Percentiles rank a stretch among this genome's conserved stretches.
Conservation (phyloP, 2,329 filamentous ascomycete genomes). For the Aspergillus fructus region DNA sequence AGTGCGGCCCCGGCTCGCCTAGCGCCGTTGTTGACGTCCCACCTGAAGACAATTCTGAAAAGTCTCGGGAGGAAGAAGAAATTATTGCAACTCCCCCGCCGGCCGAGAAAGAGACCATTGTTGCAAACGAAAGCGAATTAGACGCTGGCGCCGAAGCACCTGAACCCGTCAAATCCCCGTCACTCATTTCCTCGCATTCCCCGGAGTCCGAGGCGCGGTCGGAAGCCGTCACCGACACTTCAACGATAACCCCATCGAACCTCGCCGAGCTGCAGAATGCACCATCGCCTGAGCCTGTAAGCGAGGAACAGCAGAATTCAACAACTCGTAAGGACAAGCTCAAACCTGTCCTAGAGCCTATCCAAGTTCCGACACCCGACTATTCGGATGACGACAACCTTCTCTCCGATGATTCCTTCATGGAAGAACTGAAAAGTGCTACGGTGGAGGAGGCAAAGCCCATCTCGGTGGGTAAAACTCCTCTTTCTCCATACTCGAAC, state of each 20-base stretch:
- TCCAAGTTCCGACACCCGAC: slow-evolving; percentile 44
- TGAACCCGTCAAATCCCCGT: slow-evolving; percentile 13
- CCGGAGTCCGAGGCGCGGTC: slow-evolving; percentile 18
- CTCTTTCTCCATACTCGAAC: slow-evolving; percentile 63
- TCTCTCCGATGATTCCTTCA: slow-evolving; percentile 68
- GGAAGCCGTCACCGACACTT: slow-evolving; percentile 18
- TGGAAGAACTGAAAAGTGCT: slow-evolving; percentile 81
- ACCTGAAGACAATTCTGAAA: slow-evolving; percentile 26
- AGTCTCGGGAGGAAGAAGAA: slow-evolving; percentile 25
- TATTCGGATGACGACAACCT: slow-evolving; percentile 45
- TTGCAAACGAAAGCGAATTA: slow-evolving; percentile 20
- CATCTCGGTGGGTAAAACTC: slow-evolving; percentile 77
- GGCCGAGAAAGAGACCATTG: slow-evolving; percentile 15
- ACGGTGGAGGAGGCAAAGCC: slow-evolving; percentile 81
- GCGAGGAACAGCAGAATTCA: slow-evolving; percentile 20
- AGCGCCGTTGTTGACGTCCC: slow-evolving; percentile 30
- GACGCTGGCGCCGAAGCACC: slow-evolving; percentile 14
- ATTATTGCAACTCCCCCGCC: slow-evolving; percentile 20
- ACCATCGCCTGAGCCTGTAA: slow-evolving; percentile 22
- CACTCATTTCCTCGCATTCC: slow-evolving; percentile 18
- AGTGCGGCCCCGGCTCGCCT: slow-evolving; percentile 30
- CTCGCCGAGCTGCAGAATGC: slow-evolving; percentile 23
- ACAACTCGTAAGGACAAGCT: slow-evolving; percentile 33
- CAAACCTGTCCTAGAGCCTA: slow-evolving; percentile 51
- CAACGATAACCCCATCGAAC: slow-evolving; percentile 22